Conservation (phyloP, 306 rosid genomes). For the Trifolium pratense region DNA sequence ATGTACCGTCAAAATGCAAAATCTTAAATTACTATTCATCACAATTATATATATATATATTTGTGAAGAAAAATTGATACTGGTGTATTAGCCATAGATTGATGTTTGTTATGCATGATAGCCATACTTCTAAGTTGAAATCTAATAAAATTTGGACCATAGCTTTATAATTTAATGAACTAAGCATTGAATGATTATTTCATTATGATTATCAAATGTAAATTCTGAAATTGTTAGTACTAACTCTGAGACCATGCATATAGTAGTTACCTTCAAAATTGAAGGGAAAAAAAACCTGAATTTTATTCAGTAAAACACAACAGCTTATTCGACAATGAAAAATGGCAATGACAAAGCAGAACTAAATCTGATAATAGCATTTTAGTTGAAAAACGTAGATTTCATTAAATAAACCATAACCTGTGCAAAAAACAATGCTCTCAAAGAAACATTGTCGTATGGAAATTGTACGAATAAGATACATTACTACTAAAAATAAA, state of each 20-base stretch:
- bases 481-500: background rate
- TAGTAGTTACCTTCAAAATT: background rate
- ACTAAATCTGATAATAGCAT: background rate
- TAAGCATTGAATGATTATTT: background rate
- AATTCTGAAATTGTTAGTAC: background rate
- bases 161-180: background rate
- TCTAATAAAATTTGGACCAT: background rate
- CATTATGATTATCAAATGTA: background rate
- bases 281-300: background rate
- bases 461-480: background rate
- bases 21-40: no score
- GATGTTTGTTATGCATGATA: no score
- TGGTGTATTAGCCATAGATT: no score
- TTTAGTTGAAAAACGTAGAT: background rate
- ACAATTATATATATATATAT: no score
- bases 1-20: no score
- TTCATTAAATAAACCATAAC: background rate
- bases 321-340: background rate
- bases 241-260: background rate
- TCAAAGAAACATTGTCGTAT: constrained; percentile 11
- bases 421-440: background rate
- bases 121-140: no score
- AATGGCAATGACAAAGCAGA: background rate
- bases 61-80: no score
- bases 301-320: background rate